Percentiles rank a stretch among this genome's conserved stretches.
Conservation (phyloP, 768 basidiomycete genomes). For the Hericium erinaceus region DNA sequence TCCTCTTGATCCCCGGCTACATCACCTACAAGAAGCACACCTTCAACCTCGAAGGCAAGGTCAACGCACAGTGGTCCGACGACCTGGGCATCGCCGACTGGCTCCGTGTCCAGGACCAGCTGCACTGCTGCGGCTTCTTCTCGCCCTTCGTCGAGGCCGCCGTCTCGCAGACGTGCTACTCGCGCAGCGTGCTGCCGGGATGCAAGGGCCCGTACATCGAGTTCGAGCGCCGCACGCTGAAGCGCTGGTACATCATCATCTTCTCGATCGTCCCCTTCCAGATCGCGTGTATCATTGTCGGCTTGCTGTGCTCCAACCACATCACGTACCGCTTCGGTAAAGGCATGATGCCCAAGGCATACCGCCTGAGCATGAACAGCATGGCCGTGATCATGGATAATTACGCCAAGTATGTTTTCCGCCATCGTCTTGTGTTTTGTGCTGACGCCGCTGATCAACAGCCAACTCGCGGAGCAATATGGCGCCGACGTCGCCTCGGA, state of each 20-base stretch:
- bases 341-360: conserved; percentile 82
- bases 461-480: conserved; percentile 69
- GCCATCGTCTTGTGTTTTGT: neutral
- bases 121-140: conserved; percentile 76
- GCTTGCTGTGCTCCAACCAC: conserved; percentile 69
- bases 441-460: conserved; percentile 18
- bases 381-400: conserved; percentile 84
- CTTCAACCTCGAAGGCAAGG: conserved; percentile 77
- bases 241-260: conserved; percentile 54
- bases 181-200: conserved; percentile 60
- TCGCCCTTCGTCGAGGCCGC: conserved; percentile 76
- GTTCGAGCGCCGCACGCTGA: conserved; percentile 46
- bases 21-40: conserved; percentile 63
- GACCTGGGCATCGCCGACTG: conserved; percentile 50
- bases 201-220: conserved; percentile 59
- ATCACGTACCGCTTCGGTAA: conserved; percentile 84
- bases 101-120: conserved; percentile 61
- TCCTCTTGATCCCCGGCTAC: conserved; percentile 71
- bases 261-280: conserved; percentile 67
- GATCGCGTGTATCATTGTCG: conserved; percentile 50
- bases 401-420: conserved; percentile 53
- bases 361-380: conserved; percentile 60
- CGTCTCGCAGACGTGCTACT: conserved; percentile 62
- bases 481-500: conserved; percentile 55
- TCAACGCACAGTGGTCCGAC: conserved; percentile 71